Evolutionary conservation across 2,329 filamentous ascomycete species (phyloP), one percentile per base, ranked within the genome.

Genomic region (Epichloe sibirici): DNA sequence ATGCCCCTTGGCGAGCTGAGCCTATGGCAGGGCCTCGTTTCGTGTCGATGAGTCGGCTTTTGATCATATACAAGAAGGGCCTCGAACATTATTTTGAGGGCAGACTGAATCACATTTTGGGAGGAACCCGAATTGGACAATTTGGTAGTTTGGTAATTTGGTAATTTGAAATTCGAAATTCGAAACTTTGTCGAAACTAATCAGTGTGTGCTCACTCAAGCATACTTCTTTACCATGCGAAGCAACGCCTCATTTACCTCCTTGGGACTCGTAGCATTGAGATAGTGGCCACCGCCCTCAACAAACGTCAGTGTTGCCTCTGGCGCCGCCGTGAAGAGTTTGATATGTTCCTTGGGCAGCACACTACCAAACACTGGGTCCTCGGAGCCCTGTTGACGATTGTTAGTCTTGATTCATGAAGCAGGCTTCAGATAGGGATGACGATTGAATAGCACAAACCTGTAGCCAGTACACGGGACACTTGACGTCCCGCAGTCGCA

Each of bases 401-500:
- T 23, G 8, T 51, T 12, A 45, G 9, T 6, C 17, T 21, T 21
- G 17, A 21, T 21, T 21, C 15, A 25, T 44, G 12, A 17, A 39
- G 13, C 49, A 39, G 3, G 21, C 3, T 23, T 53, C 23, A 51
- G 4, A 45, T 34, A 0, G 38, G 25, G 2, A 17, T 34, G 47
- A 11, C 23, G 21, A 23, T 48, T 25, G 15, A 23, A 53, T 1
- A 15, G n/a, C 23, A 42, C 35, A 21, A 63, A 76, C 74, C 60
- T 77, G 74, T 15, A 78, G 64, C 76, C 75, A 78, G 52, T 73
- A 68, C 8, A 79, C 72, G 2, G 75, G 75, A 52, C 75, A 78
- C 53, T 65, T 70, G 53, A 79, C 60, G 55, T 78, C 71, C 21
- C 65, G 56, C 39, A 78, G 53, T 11, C 76, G 66, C n/a, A 68